Evolutionary conservation across 148 eudicot genomes (phyloP).

Genomic region (Rhododendron vialii): DNA sequence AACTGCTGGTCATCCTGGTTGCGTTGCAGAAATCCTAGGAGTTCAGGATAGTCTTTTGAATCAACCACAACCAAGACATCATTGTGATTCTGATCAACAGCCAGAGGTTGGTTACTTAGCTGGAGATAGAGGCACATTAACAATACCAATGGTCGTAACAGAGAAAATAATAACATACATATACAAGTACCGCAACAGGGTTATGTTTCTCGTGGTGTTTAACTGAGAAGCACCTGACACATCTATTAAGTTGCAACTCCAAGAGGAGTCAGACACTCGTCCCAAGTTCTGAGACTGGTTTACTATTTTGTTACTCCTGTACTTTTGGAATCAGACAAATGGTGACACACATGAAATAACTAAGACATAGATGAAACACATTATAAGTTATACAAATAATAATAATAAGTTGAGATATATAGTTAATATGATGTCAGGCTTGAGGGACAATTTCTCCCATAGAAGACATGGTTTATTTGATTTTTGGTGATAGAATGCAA

Average conservation of each 20-base stretch:
- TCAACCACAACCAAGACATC: constrained; percentile 96
- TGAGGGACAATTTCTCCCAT: background rate
- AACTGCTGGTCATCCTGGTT: constrained; percentile 54
- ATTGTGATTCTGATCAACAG: constrained; percentile 70
- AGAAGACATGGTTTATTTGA: background rate
- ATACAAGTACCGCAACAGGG: background rate
- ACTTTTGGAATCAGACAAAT: background rate
- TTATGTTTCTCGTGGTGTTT: background rate
- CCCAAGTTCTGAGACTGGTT: background rate
- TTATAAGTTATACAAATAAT: background rate
- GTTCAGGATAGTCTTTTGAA: constrained; percentile 69
- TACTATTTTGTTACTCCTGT: background rate
- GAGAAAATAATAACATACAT: background rate
- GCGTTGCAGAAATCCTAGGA: constrained; percentile 57
- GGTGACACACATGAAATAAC: background rate
- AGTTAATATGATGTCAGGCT: background rate
- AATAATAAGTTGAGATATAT: background rate
- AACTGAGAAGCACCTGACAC: background rate
- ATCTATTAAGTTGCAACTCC: background rate
- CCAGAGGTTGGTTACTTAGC: background rate
- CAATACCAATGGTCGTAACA: background rate
- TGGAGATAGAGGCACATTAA: background rate
- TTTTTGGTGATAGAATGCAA: background rate
- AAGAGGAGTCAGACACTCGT: background rate
- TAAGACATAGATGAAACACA: background rate